Evolutionary conservation across 2,329 filamentous ascomycete genomes (phyloP), one percentile per base, ranked within the genome.

Genomic region (Microcyclospora pomicola): DNA sequence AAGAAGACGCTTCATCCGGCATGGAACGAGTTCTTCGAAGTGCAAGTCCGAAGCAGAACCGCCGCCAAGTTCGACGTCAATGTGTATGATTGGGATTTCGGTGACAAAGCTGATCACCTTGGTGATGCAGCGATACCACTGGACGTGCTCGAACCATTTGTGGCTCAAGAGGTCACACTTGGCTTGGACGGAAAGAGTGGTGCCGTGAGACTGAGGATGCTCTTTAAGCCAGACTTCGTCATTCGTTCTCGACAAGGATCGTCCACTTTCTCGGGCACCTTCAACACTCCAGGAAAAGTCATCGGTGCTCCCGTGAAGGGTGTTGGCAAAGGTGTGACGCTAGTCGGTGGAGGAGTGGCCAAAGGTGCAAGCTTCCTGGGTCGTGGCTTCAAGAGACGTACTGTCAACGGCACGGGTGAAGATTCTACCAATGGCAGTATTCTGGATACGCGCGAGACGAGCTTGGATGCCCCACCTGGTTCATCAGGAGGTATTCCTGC

Each of bases 1-100:
- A 98, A 96, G 74, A 98, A 98, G 73, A 96, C 91, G 0, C 72
- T 98, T 3, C 79, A 91, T 49, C 91, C 91, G 0, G 73, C 77
- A 0, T 98, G 92, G 92, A 96, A 96, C 55, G 91, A 98, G 57
- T 87, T 77, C 59, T 98, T 98, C 53, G 87, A 95, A 59, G 71
- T 84, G 1, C 69, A 77, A 1, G 67, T 98, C 37, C 77, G 83
- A 13, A 93, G 86, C 11, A 74, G 91, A 41, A 94, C 86, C 12
- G 85, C 72, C 0, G 82, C 87, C 29, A 75, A 91, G 16, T 91
- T 98, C 62, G 71, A 71, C 27, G 77, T 85, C 52, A 82, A 83
- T 39, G 78, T 96, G 2, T 93, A 80, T 58, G 91, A 98, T 56
- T 98, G 88, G 75, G 91, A 98, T 59, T 93, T 96, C 66, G 88